Evolutionary conservation across 2,329 filamentous ascomycete genomes (phyloP).

Genomic region (Blastomyces percursus): DNA sequence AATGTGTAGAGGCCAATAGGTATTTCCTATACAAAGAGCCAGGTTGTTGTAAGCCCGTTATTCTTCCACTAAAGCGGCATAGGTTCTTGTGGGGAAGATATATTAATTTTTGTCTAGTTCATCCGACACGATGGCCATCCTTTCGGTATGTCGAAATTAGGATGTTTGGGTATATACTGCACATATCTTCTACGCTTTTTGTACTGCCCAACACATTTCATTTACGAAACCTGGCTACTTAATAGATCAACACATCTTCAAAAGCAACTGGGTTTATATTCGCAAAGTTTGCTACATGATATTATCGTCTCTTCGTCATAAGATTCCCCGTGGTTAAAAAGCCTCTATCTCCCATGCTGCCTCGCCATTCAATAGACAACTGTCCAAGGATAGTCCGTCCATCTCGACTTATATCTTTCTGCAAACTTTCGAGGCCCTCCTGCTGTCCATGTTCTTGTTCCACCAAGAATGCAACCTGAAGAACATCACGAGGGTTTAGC

Average conservation of each 20-base stretch:
- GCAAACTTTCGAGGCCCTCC: conserved; percentile 41
- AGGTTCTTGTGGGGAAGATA: neutral
- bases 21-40: neutral
- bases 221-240: neutral
- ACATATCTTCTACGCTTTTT: neutral
- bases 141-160: neutral
- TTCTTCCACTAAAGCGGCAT: too few relatives aligned
- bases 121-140: neutral
- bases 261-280: neutral
- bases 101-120: neutral
- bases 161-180: neutral
- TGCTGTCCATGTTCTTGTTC: conserved; percentile 43
- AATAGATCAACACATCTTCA: neutral
- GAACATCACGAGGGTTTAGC: conserved; percentile 50
- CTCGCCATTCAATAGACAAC: conserved; percentile 76
- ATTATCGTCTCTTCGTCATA: conserved; percentile 32
- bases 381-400: conserved; percentile 60
- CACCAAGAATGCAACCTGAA: conserved; percentile 54
- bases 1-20: neutral
- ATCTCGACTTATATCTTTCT: conserved; percentile 39
- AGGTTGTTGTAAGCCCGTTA: too few relatives aligned
- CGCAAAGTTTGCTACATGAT: neutral
- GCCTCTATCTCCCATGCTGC: conserved; percentile 79
- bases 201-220: neutral
- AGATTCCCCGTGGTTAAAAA: conserved; percentile 80